Evolutionary conservation across 108 stramenopile genomes (phyloP).

Genomic region (Skeletonema costatum): DNA sequence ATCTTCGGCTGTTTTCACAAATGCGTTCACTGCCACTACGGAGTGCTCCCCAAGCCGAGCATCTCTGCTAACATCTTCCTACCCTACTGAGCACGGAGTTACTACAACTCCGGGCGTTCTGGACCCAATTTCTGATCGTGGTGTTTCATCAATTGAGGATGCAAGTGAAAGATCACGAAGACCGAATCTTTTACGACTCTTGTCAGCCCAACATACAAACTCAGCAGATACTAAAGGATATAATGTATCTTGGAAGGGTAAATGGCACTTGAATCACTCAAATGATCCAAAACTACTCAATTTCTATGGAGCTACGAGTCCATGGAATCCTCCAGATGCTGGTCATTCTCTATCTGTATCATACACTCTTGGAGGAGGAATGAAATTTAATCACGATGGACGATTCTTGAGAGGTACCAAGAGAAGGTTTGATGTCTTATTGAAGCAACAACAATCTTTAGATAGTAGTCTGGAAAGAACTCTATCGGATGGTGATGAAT

Average conservation of each 20-base stretch:
- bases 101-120: conserved; percentile 24
- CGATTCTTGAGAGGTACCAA: conserved; percentile 47
- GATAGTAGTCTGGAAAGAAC: background rate
- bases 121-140: conserved; percentile 26
- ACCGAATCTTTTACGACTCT: conserved; percentile 29
- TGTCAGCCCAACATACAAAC: conserved; percentile 17
- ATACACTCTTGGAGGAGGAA: conserved; percentile 55
- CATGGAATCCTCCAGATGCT: conserved; percentile 69
- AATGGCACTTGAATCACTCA: conserved; percentile 52
- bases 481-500: conserved; percentile 3
- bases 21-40: conserved; percentile 39
- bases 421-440: conserved; percentile 35
- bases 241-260: conserved; percentile 60
- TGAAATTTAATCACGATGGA: conserved; percentile 59
- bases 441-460: background rate
- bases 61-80: conserved; percentile 37
- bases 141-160: background rate
- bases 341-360: conserved; percentile 54
- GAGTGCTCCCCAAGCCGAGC: conserved; percentile 42
- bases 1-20: conserved; percentile 33
- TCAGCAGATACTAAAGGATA: conserved; percentile 40
- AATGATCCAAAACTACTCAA: conserved; percentile 16
- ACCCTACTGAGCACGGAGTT: conserved; percentile 45
- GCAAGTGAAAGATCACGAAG: background rate
- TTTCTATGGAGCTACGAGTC: conserved; percentile 31